These are phyloP conservation scores for Soucietia sequanensis DNA, from an alignment of 805 yeast genomes.

Conservation along the genomic window DNA sequence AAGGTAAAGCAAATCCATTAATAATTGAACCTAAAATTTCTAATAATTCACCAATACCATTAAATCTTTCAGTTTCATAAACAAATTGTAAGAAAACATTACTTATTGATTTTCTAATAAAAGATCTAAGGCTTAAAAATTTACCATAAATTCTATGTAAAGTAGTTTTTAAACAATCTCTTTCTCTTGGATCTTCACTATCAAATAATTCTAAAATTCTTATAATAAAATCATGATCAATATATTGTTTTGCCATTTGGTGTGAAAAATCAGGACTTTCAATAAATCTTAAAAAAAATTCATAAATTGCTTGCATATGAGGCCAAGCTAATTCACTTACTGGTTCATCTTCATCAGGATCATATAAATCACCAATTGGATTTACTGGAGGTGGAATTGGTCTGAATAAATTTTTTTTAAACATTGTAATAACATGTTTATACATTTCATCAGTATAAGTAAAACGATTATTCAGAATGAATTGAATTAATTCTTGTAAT, in stretches of 20 bases:
- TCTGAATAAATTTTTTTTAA: constrained; percentile 81
- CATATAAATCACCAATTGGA: constrained; percentile 93
- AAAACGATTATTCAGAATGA: constrained; percentile 78
- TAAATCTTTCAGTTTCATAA: constrained; percentile 93
- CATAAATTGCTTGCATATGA: constrained; percentile 96
- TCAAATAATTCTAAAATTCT: constrained; percentile 86
- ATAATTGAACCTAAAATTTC: constrained; percentile 96
- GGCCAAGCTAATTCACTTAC: constrained; percentile 97
- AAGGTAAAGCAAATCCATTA: constrained; percentile 95
- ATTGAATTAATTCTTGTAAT: constrained; percentile 84
- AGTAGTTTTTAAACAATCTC: constrained; percentile 93
- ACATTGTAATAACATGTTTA: constrained; percentile 84
- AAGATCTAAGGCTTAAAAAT: constrained; percentile 83
- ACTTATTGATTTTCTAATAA: constrained; percentile 86
- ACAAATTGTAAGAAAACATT: constrained; percentile 90
- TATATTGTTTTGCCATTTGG: constrained; percentile 86
- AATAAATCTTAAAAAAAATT: constrained; percentile 86
- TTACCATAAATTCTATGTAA: constrained; percentile 95
- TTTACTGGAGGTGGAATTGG: constrained; percentile 98
- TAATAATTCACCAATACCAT: constrained; percentile 91
- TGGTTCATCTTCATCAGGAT: constrained; percentile 99
- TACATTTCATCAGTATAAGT: constrained; percentile 90
- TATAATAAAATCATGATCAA: constrained; percentile 86
- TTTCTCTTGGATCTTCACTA: constrained; percentile 93
- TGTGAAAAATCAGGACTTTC: constrained; percentile 95